phyloP scores from a whole-genome alignment of 2,329 filamentous ascomycete genomes.

The Aspergillus unguis region DNA sequence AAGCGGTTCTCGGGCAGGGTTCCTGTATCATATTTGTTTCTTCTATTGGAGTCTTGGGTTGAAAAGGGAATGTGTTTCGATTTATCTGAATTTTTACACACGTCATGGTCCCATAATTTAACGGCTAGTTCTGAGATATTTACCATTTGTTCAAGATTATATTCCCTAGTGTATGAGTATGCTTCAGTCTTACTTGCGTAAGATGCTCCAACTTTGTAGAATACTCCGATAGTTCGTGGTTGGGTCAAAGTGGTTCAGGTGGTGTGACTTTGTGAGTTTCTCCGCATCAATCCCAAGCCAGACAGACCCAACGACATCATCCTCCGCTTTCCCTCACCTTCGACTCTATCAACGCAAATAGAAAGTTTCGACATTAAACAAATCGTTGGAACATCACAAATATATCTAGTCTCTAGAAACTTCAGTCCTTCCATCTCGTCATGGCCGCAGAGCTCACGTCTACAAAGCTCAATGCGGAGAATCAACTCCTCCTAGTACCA shows the following conservation, averaged over 20 bases:
- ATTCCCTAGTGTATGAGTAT: too few species aligned
- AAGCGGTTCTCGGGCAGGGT: slow-evolving; percentile 19
- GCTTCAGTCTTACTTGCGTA: too few species aligned
- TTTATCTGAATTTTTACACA: slow-evolving; percentile 6
- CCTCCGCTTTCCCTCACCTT: too few species aligned
- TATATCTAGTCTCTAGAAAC: background rate
- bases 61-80: slow-evolving; percentile 34
- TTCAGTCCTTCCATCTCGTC: slow-evolving; percentile 1
- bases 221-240: too few species aligned
- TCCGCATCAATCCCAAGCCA: background rate
- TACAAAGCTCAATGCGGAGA: slow-evolving; percentile 50
- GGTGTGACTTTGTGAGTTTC: slow-evolving; percentile 3
- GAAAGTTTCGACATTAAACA: too few species aligned
- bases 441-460: slow-evolving; percentile 46
- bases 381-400: background rate
- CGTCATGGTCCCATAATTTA: background rate
- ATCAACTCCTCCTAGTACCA: slow-evolving; percentile 48
- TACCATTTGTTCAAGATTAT: background rate
- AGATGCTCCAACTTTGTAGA: too few species aligned
- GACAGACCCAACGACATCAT: background rate
- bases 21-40: slow-evolving; percentile 41
- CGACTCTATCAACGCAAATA: too few species aligned
- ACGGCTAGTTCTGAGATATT: background rate
- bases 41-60: slow-evolving; percentile 38
- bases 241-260: background rate